phyloP scores from a whole-genome alignment of 371 early-diverging fungal species.

The Rhizopus stolonifer region DNA sequence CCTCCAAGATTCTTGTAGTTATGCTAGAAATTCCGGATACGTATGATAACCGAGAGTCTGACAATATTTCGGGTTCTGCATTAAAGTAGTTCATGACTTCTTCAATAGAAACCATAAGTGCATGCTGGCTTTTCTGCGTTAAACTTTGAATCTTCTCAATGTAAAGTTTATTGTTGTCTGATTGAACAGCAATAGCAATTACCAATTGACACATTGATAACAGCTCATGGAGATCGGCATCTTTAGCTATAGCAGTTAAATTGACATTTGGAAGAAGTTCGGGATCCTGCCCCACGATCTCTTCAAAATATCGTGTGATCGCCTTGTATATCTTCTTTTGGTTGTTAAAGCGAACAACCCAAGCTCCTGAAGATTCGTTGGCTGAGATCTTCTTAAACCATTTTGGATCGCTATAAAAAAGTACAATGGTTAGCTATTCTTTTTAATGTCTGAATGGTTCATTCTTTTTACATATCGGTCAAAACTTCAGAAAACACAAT shows the following conservation, averaged over 20 bases:
- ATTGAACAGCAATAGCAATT: conserved; percentile 87
- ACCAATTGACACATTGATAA: conserved; percentile 79
- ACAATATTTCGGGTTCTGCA: conserved; percentile 30
- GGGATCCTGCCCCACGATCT: conserved; percentile 71
- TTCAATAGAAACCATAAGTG: conserved; percentile 91
- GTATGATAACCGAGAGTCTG: conserved; percentile 29
- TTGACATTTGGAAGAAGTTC: conserved; percentile 60
- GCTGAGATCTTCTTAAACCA: conserved; percentile 81
- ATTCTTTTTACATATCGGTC: conserved; percentile 73
- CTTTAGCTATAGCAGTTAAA: conserved; percentile 82
- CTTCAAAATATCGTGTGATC: conserved; percentile 84
- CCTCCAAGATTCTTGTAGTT: conserved; percentile 25
- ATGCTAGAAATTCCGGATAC: conserved; percentile 32
- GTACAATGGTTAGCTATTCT: background rate
- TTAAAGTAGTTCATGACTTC: conserved; percentile 55
- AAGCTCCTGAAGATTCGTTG: conserved; percentile 75
- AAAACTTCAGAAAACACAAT: conserved; percentile 78
- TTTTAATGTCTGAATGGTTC: background rate
- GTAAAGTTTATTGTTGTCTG: conserved; percentile 77
- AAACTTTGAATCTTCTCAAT: conserved; percentile 87
- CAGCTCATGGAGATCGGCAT: conserved; percentile 69
- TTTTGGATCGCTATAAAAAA: conserved; percentile 67
- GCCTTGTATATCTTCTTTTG: conserved; percentile 87
- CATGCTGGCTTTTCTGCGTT: conserved; percentile 76
- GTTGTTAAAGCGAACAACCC: conserved; percentile 90